Evolutionary conservation across 257 asterid species (phyloP).

Genomic region (Haberlea rhodopensis): DNA sequence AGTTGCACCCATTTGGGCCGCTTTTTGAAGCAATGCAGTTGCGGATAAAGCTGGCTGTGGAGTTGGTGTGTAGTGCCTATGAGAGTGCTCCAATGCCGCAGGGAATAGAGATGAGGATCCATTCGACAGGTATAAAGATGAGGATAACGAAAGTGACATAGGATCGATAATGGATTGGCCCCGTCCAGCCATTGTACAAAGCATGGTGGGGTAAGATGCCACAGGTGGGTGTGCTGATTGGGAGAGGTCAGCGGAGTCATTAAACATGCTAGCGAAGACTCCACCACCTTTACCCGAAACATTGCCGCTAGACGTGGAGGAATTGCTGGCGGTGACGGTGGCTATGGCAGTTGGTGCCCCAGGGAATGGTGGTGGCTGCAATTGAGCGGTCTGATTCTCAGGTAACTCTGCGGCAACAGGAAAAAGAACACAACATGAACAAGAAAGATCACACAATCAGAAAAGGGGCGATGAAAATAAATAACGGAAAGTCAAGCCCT

Average conservation of each 20-base stretch:
- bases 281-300: conserved; percentile 28
- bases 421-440: conserved; percentile 3
- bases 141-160: conserved; percentile 60
- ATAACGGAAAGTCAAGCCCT: conserved; percentile 28
- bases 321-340: conserved; percentile 26
- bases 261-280: conserved; percentile 38
- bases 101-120: conserved; percentile 44
- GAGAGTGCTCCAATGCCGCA: conserved; percentile 36
- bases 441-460: conserved; percentile 25
- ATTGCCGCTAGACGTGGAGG: conserved; percentile 34
- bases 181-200: conserved; percentile 33
- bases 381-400: conserved; percentile 46
- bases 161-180: conserved; percentile 45
- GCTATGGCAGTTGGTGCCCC: too few relatives aligned
- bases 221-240: conserved; percentile 28
- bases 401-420: conserved; percentile 51
- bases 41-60: conserved; percentile 73
- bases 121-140: conserved; percentile 44
- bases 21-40: conserved; percentile 85
- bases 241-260: conserved; percentile 31
- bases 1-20: conserved; percentile 32
- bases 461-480: conserved; percentile 16
- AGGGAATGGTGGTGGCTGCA: conserved; percentile 37
- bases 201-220: conserved; percentile 37
- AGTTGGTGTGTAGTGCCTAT: conserved; percentile 31